Evolutionary conservation across 352 stramenopile species (phyloP).

Genomic region (Phytophthora ohioensis): DNA sequence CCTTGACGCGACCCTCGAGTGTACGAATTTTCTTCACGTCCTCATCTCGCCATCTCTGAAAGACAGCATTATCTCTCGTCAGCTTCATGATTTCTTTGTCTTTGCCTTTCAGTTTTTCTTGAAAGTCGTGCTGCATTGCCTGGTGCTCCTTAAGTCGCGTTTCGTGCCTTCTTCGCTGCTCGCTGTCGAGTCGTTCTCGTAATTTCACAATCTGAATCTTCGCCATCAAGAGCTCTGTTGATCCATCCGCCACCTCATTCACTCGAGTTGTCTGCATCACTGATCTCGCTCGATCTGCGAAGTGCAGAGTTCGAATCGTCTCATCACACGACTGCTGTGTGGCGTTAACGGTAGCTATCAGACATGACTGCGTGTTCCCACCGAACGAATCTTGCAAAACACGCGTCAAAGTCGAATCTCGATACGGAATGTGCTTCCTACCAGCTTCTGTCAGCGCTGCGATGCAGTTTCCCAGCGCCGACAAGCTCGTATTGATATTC

Average conservation of each 20-base stretch:
- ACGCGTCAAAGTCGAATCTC: constrained; percentile 89
- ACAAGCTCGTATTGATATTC: constrained; percentile 93
- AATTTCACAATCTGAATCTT: constrained; percentile 72
- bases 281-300: constrained; percentile 73
- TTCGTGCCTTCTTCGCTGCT: constrained; percentile 59
- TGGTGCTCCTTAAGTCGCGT: constrained; percentile 69
- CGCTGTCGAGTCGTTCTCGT: constrained; percentile 53
- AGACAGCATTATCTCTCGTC: constrained; percentile 66
- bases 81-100: constrained; percentile 70
- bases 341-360: constrained; percentile 78
- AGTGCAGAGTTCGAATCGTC: constrained; percentile 81
- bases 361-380: constrained; percentile 73
- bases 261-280: constrained; percentile 81
- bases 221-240: constrained; percentile 62
- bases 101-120: constrained; percentile 64
- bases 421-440: constrained; percentile 92
- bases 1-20: constrained; percentile 57
- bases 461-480: constrained; percentile 93
- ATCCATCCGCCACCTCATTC: constrained; percentile 63
- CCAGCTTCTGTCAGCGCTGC: constrained; percentile 78
- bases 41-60: constrained; percentile 68
- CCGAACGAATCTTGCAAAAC: constrained; percentile 88
- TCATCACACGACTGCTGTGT: constrained; percentile 59
- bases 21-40: constrained; percentile 61
- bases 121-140: constrained; percentile 52